Evolutionary conservation across 2,329 filamentous ascomycete genomes (phyloP), one percentile per base, ranked within the genome.

Genomic region (Peltaster fructicola): DNA sequence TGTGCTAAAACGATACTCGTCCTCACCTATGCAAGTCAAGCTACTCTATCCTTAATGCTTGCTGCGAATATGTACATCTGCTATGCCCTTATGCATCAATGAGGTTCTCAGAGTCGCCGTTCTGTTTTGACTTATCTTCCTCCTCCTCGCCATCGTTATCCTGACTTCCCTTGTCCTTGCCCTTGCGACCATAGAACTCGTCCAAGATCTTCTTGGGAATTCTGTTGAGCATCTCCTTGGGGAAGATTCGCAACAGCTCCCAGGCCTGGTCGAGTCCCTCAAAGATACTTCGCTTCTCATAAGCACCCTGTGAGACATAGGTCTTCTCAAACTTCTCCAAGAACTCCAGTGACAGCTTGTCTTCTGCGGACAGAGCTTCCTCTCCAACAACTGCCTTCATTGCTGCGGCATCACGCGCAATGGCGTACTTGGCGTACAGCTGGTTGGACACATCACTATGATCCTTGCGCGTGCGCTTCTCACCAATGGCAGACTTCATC

Each of bases 371-470:
- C 47, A 98, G 57, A 16, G 88, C 88, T 54, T 98, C 88, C 59
- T 98, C 90, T 59, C 88, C 88, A 31, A 98, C 88, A 53, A 98
- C 88, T 33, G 88, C 88, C 64, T 95, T 98, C 88, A 98, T 98
- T 51, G 82, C 77, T 17, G 90, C 85, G 11, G 88, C 88, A 47
- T 98, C 88, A 66, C 85, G 84, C 50, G 88, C 88, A 50, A 98
- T 95, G 54, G 88, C 88, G 53, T 98, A 98, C 61, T 98, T 98
- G 58, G 88, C 88, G 54, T 98, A 98, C 37, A 98, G 69, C 65
- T 98, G 88, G 65, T 98, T 98, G 40, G 88, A 98, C 24, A 98
- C 88, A 58, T 98, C 88, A 41, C 81, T 80, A 57, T 98, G 88
- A 47, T 98, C 90, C 56, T 80, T 84, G 45, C 88, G 78, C 14